Conservation (phyloP, 495 filamentous ascomycete species). For the Trichoderma erinaceum region DNA sequence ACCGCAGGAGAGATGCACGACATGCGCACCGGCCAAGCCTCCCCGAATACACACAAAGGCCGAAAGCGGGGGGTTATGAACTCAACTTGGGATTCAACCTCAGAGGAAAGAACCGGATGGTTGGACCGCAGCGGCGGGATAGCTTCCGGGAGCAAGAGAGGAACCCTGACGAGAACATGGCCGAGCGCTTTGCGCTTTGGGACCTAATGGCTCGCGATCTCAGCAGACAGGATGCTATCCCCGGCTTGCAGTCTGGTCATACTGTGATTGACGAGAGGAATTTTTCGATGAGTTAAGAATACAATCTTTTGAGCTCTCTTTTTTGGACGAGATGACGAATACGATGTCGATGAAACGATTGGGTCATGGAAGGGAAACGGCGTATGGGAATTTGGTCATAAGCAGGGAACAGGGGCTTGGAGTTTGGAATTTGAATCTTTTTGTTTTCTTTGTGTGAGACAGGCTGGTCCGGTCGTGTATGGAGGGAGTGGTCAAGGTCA, state of each 20-base stretch:
- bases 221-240: slow-evolving; percentile 6
- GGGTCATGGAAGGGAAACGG: neutral
- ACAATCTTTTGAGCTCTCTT: neutral
- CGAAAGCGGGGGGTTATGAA: neutral
- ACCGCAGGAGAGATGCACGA: slow-evolving; percentile 36
- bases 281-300: neutral
- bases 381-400: neutral
- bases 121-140: slow-evolving; percentile 11
- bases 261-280: slow-evolving; percentile 18
- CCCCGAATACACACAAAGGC: neutral
- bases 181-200: slow-evolving; percentile 11
- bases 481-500: neutral
- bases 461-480: neutral
- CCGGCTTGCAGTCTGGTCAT: slow-evolving; percentile 15
- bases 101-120: neutral
- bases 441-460: neutral
- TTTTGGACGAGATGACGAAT: neutral
- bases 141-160: slow-evolving; percentile 7
- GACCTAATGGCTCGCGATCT: slow-evolving; percentile 9
- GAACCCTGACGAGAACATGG: slow-evolving; percentile 13
- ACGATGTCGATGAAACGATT: neutral
- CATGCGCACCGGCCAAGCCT: neutral
- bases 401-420: neutral
- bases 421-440: neutral
- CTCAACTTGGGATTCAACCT: neutral